phyloP scores from a whole-genome alignment of 208 protist species.

The Leishmania mexicana region DNA sequence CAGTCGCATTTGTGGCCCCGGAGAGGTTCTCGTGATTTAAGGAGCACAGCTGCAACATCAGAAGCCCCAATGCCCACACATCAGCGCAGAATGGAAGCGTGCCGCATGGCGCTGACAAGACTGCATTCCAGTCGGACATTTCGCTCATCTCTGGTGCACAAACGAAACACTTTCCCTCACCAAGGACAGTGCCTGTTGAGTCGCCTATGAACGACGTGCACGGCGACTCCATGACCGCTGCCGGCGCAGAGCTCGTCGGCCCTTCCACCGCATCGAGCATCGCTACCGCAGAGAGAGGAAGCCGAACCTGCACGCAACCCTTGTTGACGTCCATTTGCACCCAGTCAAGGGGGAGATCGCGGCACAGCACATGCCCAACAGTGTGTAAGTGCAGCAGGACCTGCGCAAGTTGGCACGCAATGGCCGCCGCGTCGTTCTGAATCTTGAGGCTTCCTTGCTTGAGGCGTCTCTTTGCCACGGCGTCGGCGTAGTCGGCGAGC shows the following conservation, averaged over 20 bases:
- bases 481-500: slow-evolving; percentile 28
- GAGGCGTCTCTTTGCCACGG: slow-evolving; percentile 2
- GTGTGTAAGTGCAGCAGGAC: slow-evolving; percentile 20
- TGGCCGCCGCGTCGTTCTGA: slow-evolving; percentile 17
- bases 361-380: slow-evolving; percentile 12
- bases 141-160: slow-evolving; percentile 19
- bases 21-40: slow-evolving; percentile 12
- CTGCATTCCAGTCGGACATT: background rate
- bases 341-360: slow-evolving; percentile 9
- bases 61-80: slow-evolving; percentile 19
- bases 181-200: too few species aligned
- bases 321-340: slow-evolving; percentile 17
- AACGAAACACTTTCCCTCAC: background rate
- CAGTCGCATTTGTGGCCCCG: background rate
- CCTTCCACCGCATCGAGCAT: slow-evolving; percentile 7
- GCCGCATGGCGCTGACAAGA: background rate
- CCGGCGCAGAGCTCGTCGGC: too few species aligned
- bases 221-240: background rate
- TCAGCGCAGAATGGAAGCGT: slow-evolving; percentile 8
- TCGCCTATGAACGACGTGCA: background rate
- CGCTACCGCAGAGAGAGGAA: slow-evolving; percentile 14
- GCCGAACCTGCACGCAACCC: slow-evolving; percentile 20
- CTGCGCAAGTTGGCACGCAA: slow-evolving; percentile 22
- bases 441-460: background rate
- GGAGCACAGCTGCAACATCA: slow-evolving; percentile 21